These are phyloP conservation scores for Aspergillus brunneoviolaceus DNA, from an alignment of 2,329 filamentous ascomycete genomes.

Conservation along the genomic window DNA sequence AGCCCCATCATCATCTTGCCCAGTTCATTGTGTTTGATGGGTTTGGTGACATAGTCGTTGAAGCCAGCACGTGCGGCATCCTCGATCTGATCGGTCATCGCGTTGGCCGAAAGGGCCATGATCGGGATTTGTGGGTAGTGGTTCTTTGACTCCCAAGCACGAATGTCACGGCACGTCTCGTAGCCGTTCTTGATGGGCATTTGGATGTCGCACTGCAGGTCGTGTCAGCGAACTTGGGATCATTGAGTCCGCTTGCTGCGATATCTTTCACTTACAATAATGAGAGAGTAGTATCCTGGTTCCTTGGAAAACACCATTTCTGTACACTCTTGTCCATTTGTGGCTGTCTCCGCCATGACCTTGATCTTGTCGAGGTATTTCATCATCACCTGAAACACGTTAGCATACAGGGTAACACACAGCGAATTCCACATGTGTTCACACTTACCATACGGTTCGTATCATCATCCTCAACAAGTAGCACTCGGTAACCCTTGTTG, in stretches of 20 bases:
- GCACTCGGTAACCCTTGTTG: conserved; percentile 46
- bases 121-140: conserved; percentile 49
- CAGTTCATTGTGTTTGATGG: conserved; percentile 51
- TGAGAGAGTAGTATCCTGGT: conserved; percentile 50
- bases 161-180: conserved; percentile 49
- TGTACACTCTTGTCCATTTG: conserved; percentile 49
- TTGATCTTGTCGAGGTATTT: conserved; percentile 51
- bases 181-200: conserved; percentile 53
- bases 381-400: conserved; percentile 45
- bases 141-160: conserved; percentile 47
- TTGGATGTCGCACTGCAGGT: conserved; percentile 49
- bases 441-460: conserved; percentile 48
- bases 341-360: conserved; percentile 46
- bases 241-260: not conserved
- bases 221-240: not conserved
- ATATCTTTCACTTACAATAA: conserved; percentile 41
- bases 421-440: not conserved
- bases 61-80: conserved; percentile 48
- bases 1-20: conserved; percentile 52
- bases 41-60: conserved; percentile 52
- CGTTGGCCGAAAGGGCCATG: conserved; percentile 52
- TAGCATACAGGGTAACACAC: conserved; percentile 10
- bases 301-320: conserved; percentile 50
- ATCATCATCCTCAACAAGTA: conserved; percentile 51
- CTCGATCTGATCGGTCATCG: conserved; percentile 51